These are phyloP conservation scores for Boletellus emodensis DNA, from an alignment of 768 basidiomycete species.

Conservation along the genomic window DNA sequence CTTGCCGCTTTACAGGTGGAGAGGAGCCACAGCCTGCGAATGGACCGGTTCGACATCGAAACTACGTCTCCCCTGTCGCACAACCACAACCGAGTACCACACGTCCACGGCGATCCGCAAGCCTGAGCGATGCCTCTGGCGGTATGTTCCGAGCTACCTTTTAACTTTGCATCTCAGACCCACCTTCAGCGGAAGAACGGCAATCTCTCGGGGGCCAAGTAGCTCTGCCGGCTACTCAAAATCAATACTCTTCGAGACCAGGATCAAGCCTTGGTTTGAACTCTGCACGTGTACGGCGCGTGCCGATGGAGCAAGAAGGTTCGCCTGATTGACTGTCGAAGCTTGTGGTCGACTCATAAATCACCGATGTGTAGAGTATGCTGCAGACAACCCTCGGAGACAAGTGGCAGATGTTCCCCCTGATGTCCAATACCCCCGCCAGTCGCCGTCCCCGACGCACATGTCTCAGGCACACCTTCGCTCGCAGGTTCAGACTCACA, in stretches of 20 bases:
- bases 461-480: conserved; percentile 31
- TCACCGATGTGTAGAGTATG: conserved; percentile 21
- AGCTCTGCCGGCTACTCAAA: conserved; percentile 17
- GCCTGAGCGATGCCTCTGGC: conserved; percentile 59
- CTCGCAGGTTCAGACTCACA: conserved; percentile 42
- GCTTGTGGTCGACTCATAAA: conserved; percentile 7
- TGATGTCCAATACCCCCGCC: conserved; percentile 35
- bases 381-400: conserved; percentile 22
- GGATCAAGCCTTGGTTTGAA: conserved; percentile 43
- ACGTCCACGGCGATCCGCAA: conserved; percentile 73
- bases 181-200: conserved; percentile 26
- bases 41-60: conserved; percentile 26
- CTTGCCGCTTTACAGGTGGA: conserved; percentile 25
- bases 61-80: conserved; percentile 21
- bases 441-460: conserved; percentile 53
- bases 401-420: conserved; percentile 9
- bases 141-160: conserved; percentile 23
- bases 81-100: conserved; percentile 45
- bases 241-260: conserved; percentile 34
- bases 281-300: conserved; percentile 36
- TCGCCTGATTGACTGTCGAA: conserved; percentile 12
- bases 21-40: conserved; percentile 28
- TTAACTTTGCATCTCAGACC: conserved; percentile 24
- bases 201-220: conserved; percentile 20
- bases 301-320: conserved; percentile 46